Evolutionary conservation across 768 basidiomycete species (phyloP).

Genomic region (Pisolithus microcarpus): DNA sequence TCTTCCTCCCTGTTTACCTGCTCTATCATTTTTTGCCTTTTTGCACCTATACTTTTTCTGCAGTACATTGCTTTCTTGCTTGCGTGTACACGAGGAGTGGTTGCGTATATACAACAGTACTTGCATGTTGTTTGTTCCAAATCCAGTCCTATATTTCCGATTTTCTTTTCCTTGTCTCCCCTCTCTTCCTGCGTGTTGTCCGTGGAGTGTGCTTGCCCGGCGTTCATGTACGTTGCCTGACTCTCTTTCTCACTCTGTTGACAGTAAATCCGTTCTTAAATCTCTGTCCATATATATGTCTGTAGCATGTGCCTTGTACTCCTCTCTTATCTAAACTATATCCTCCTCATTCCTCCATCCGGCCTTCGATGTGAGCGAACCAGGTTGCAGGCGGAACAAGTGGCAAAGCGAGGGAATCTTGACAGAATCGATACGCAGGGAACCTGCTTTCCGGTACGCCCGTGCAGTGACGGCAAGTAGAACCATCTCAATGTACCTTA

Average conservation of each 20-base stretch:
- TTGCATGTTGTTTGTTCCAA: constrained; percentile 7
- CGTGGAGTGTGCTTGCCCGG: not conserved
- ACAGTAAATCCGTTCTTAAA: not conserved
- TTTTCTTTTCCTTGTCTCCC: constrained; percentile 5
- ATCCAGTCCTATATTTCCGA: constrained; percentile 12
- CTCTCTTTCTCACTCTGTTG: not conserved
- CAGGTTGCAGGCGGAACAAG: not conserved
- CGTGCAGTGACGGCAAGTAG: too few relatives aligned
- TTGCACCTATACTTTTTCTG: constrained; percentile 18
- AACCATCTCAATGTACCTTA: too few relatives aligned
- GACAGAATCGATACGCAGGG: too few relatives aligned
- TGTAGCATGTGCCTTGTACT: not conserved
- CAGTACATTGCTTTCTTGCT: constrained; percentile 23
- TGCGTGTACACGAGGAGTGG: constrained; percentile 15
- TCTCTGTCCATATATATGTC: not conserved
- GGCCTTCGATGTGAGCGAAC: not conserved
- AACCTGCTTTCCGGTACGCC: too few relatives aligned
- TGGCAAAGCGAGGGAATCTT: too few relatives aligned
- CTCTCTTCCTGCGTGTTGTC: not conserved
- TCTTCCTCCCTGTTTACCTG: constrained; percentile 9
- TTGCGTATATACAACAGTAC: constrained; percentile 14
- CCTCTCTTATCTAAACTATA: not conserved
- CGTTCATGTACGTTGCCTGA: not conserved
- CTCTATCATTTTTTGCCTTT: constrained; percentile 4
- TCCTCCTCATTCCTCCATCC: not conserved